Percentiles rank a stretch among this genome's conserved stretches.
Conservation (phyloP, 768 basidiomycete species). For the Lactarius akahatsu region DNA sequence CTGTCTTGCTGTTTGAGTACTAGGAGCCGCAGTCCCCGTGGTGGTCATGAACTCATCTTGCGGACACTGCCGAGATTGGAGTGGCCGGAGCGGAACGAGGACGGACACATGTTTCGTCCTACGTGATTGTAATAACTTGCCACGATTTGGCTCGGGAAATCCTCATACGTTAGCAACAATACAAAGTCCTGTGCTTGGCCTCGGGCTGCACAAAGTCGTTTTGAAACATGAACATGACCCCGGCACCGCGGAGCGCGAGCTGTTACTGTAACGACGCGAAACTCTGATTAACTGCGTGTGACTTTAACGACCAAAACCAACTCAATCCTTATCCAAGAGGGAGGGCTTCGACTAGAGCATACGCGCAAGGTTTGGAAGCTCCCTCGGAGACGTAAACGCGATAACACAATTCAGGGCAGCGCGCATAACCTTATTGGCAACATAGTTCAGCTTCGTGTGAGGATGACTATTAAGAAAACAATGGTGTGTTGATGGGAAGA, state of each 20-base stretch:
- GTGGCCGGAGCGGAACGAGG: not conserved
- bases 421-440: conserved; percentile 1
- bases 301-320: not conserved
- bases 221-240: not conserved
- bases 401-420: not conserved
- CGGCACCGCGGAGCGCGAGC: not conserved
- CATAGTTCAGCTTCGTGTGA: not conserved
- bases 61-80: conserved; percentile 11
- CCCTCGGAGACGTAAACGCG: not conserved
- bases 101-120: not conserved
- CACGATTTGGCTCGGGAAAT: not conserved
- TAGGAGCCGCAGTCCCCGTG: not conserved
- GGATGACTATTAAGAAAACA: not conserved
- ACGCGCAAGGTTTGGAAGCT: not conserved
- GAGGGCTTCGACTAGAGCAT: conserved; percentile 3
- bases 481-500: not conserved
- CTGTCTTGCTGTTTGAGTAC: conserved; percentile 5
- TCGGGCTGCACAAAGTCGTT: not conserved
- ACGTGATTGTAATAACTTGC: not conserved
- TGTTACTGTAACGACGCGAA: conserved; percentile 3
- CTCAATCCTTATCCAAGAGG: not conserved
- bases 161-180: conserved; percentile 1
- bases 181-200: not conserved
- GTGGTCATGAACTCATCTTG: conserved; percentile 8
- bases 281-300: not conserved